A percentile compares a stretch with the other conserved stretches of the same genome.
These are phyloP conservation scores for Trichoderma erinaceum DNA, from an alignment of 495 filamentous ascomycete genomes.

Conservation along the genomic window DNA sequence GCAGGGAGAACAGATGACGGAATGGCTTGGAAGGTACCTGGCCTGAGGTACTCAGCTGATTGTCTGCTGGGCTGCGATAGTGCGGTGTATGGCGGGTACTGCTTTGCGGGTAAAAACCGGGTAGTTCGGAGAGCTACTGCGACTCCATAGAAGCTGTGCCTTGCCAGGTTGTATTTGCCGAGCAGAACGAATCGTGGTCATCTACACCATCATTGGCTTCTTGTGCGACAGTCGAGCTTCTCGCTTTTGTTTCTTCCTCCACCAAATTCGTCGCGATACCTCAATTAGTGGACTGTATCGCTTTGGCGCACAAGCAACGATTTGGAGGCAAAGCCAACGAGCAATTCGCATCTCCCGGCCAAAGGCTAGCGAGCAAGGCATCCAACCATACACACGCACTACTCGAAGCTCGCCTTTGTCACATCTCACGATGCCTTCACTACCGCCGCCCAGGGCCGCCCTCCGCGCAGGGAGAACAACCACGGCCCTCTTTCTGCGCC, in stretches of 20 bases:
- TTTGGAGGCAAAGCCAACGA: background rate
- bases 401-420: background rate
- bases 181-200: background rate
- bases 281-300: background rate
- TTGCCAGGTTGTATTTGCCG: background rate
- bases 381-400: background rate
- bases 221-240: background rate
- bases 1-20: background rate
- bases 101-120: background rate
- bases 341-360: background rate
- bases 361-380: background rate
- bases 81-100: background rate
- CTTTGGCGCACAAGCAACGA: background rate
- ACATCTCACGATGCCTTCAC: constrained; percentile 5
- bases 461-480: constrained; percentile 4
- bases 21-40: constrained; percentile 1
- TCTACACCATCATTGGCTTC: background rate
- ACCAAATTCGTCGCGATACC: background rate
- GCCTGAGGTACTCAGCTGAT: constrained; percentile 3
- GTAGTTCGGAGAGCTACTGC: background rate
- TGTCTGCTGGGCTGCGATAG: background rate
- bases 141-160: background rate
- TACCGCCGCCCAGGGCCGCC: background rate
- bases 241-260: background rate
- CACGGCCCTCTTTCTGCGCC: background rate